Conservation (phyloP, 352 stramenopile genomes). For the Globisporangium acanthophoron region DNA sequence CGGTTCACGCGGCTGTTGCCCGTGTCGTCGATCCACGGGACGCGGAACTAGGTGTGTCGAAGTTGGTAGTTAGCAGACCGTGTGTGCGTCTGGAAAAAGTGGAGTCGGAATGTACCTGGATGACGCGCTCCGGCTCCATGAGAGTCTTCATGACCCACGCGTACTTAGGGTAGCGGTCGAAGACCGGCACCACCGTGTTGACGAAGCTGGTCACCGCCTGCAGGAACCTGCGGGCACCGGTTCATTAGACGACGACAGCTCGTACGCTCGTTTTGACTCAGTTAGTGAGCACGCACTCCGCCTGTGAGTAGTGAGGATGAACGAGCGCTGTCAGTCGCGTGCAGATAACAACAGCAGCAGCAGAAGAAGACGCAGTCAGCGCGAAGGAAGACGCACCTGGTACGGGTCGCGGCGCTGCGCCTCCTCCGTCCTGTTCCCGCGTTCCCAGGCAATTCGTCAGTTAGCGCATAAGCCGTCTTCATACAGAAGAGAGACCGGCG, state of each 20-base stretch:
- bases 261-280: too few species aligned
- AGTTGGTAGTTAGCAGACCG: neutral
- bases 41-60: conserved; percentile 85
- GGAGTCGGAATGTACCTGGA: conserved; percentile 26
- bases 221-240: conserved; percentile 33
- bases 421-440: conserved; percentile 47
- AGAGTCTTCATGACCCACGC: conserved; percentile 90
- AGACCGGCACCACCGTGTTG: conserved; percentile 80
- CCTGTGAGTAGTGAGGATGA: neutral
- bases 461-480: neutral
- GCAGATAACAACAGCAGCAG: neutral
- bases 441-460: neutral
- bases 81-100: neutral
- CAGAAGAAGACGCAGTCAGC: too few species aligned
- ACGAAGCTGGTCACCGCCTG: conserved; percentile 75
- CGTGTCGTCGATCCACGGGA: conserved; percentile 96
- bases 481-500: neutral
- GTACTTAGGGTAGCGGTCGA: conserved; percentile 87
- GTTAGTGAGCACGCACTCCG: conserved; percentile 5
- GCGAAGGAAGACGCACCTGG: conserved; percentile 19
- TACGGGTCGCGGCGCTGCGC: conserved; percentile 72
- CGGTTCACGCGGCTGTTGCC: conserved; percentile 95
- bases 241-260: neutral
- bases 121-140: conserved; percentile 94
- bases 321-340: neutral